These are phyloP conservation scores for Kwoniella dejecticola DNA, from an alignment of 768 basidiomycete genomes.

Conservation along the genomic window DNA sequence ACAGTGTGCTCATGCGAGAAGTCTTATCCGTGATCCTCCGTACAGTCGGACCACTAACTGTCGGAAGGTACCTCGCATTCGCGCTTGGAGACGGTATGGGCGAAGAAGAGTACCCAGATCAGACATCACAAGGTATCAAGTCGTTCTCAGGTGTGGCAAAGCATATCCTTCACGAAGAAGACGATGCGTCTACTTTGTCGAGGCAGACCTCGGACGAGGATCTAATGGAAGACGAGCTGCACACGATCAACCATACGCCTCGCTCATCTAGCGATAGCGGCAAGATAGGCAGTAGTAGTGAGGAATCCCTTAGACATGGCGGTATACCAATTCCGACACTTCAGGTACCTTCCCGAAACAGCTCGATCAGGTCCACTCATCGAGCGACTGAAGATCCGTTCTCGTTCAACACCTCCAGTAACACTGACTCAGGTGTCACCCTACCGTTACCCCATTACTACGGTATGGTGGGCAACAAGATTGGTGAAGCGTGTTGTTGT, in stretches of 20 bases:
- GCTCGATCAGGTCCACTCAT: slow-evolving; percentile 11
- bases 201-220: slow-evolving; percentile 20
- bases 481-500: slow-evolving; percentile 83
- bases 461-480: slow-evolving; percentile 85
- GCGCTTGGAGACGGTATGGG: slow-evolving; percentile 72
- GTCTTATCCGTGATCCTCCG: slow-evolving; percentile 71
- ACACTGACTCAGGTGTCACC: neutral
- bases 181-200: neutral
- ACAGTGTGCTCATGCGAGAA: slow-evolving; percentile 73
- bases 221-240: slow-evolving; percentile 17
- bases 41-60: slow-evolving; percentile 77
- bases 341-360: slow-evolving; percentile 14
- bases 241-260: slow-evolving; percentile 3
- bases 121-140: slow-evolving; percentile 52
- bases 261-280: slow-evolving; percentile 21
- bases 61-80: slow-evolving; percentile 75
- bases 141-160: slow-evolving; percentile 20
- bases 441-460: slow-evolving; percentile 63
- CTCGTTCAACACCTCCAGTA: slow-evolving; percentile 1
- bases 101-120: slow-evolving; percentile 57
- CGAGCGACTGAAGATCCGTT: slow-evolving; percentile 10
- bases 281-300: slow-evolving; percentile 16
- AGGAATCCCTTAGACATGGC: neutral
- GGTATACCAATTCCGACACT: slow-evolving; percentile 12
- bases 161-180: neutral